These are phyloP conservation scores for Vachellia pachyceras DNA, from an alignment of 306 rosid genomes.

Conservation along the genomic window DNA sequence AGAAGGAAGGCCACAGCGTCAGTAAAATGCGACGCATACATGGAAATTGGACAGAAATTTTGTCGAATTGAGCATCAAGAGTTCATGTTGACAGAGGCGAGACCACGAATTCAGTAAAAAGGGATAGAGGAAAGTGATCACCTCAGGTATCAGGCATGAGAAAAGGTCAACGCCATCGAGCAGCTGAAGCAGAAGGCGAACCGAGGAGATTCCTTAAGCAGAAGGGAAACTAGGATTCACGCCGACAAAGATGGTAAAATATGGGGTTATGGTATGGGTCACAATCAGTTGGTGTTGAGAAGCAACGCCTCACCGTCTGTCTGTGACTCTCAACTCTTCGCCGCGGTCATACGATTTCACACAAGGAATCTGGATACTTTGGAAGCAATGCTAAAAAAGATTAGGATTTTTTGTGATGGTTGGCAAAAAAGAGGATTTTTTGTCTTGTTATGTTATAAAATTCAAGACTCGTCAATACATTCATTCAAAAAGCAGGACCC, in stretches of 20 bases:
- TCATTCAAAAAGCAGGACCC: too few species aligned
- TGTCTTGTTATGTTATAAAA: too few species aligned
- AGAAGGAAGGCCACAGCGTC: not conserved
- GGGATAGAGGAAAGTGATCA: constrained; percentile 24
- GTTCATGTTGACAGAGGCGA: not conserved
- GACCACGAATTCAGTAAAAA: not conserved
- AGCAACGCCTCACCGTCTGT: not conserved
- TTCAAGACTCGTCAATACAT: too few species aligned
- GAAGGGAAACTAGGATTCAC: not conserved
- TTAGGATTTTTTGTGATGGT: too few species aligned
- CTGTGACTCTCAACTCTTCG: constrained; percentile 1
- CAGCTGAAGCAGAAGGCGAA: not conserved
- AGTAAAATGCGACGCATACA: constrained; percentile 8
- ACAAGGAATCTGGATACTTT: not conserved
- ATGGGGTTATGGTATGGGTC: constrained; percentile 6
- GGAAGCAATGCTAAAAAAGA: not conserved
- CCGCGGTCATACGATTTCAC: not conserved
- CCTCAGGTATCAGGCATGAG: constrained; percentile 27
- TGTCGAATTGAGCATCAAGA: not conserved
- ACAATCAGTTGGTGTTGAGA: constrained; percentile 3
- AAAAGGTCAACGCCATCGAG: not conserved
- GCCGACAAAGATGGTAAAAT: not conserved
- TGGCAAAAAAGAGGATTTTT: too few species aligned
- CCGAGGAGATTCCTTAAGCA: not conserved
- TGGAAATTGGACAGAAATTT: not conserved